Evolutionary conservation across 179 eudicot genomes (phyloP).

Genomic region (Spinacia oleracea): DNA sequence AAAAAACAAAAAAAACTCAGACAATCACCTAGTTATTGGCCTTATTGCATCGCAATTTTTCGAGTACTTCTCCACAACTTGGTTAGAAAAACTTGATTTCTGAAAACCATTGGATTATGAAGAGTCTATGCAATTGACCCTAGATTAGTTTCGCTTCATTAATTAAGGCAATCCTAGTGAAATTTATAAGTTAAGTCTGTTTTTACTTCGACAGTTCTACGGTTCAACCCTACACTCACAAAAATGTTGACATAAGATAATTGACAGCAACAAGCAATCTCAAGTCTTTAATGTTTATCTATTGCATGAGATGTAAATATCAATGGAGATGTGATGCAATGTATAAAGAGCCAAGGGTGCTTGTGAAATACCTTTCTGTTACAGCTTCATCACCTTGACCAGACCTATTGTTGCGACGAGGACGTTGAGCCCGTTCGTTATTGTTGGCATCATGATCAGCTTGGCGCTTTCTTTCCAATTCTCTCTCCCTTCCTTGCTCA

Average conservation of each 20-base stretch:
- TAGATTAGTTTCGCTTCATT: background rate
- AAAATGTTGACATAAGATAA: background rate
- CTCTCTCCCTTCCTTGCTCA: conserved; percentile 73
- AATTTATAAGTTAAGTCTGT: background rate
- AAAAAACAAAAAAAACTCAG: no score
- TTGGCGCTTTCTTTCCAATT: conserved; percentile 65
- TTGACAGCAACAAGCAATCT: background rate
- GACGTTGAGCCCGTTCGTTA: conserved; percentile 34
- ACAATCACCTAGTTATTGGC: background rate
- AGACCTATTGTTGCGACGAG: conserved; percentile 32
- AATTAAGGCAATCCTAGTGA: background rate
- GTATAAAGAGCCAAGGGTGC: background rate
- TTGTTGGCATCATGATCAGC: conserved; percentile 55
- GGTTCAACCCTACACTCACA: background rate
- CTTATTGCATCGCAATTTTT: background rate
- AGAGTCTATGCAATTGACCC: background rate
- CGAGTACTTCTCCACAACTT: background rate
- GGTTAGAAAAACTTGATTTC: background rate
- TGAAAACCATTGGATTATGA: background rate
- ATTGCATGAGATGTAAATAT: background rate
- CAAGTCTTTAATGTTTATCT: background rate
- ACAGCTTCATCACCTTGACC: conserved; percentile 34
- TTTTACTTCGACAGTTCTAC: no score
- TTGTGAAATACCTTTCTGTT: conserved; percentile 53
- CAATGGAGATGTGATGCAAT: background rate